These are phyloP conservation scores for Fusarium chaquense DNA, from an alignment of 2,329 filamentous ascomycete species.

Conservation along the genomic window DNA sequence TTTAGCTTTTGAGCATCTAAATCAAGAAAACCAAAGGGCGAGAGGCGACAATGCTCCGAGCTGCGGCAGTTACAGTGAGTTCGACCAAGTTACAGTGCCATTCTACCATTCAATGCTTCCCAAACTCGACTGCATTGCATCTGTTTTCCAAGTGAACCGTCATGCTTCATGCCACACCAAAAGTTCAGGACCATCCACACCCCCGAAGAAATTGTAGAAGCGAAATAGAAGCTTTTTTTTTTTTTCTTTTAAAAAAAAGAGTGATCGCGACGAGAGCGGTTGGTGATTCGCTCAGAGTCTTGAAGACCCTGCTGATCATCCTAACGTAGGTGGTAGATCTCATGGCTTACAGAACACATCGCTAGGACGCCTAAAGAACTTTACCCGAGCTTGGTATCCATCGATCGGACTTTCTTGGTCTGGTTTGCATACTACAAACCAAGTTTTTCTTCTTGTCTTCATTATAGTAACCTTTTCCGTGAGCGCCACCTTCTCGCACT, in stretches of 20 bases:
- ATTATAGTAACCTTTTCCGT: conserved; percentile 8
- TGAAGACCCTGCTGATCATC: conserved; percentile 43
- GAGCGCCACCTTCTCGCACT: conserved; percentile 37
- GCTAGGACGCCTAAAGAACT: conserved; percentile 21
- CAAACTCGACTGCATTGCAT: conserved; percentile 14
- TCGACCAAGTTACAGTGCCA: background rate
- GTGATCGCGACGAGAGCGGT: background rate
- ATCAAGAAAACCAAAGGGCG: conserved; percentile 9
- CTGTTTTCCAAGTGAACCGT: conserved; percentile 23
- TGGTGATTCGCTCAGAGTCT: conserved; percentile 32
- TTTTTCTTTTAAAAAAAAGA: background rate
- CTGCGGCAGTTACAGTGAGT: conserved; percentile 18
- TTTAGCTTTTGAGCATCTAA: conserved; percentile 1
- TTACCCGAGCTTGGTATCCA: conserved; percentile 18
- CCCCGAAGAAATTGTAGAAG: conserved; percentile 19
- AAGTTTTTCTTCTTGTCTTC: conserved; percentile 29
- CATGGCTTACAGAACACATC: conserved; percentile 8
- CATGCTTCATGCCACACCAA: conserved; percentile 9
- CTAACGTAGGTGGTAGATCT: conserved; percentile 39
- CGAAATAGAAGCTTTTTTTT: background rate
- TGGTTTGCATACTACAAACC: conserved; percentile 21
- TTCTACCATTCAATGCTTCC: background rate
- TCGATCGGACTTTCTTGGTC: background rate
- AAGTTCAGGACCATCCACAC: background rate
- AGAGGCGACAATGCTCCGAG: conserved; percentile 22